Evolutionary conservation across 305 asterid species (phyloP), one percentile per base, ranked within the genome.

Genomic region (Plantago lanceolata): DNA sequence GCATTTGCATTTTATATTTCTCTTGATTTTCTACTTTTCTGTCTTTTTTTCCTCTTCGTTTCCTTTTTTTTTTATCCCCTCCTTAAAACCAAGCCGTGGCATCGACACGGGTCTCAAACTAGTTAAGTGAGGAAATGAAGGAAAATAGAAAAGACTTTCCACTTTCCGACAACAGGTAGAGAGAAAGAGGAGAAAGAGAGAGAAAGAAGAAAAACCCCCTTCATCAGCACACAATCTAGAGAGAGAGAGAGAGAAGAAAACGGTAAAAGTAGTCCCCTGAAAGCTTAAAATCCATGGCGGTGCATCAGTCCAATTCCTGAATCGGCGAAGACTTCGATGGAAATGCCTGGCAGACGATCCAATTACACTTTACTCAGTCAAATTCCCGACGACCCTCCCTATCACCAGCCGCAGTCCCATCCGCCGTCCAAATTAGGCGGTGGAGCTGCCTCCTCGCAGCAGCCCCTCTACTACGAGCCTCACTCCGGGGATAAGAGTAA

Each of bases 301-400:
- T 26, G 52, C 56, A 55, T 33, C 40, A 40, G 45, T 12, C 45
- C 45, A 40, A 3, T 40, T 40, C 57, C 45, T 76, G 75, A 78
- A 52, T 50, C 62, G 57, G 57, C 37, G 15, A 16, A 57, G 1
- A 33, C 5, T 33, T 72, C 78, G 64, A 88, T 92, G 91, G 96
- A 79, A 81, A 78, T 89, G 90, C 80, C 80, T 19, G 87, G 78
- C 21, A 75, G 90, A 60, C 88, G 97, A 76, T 84, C 95, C 52
- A 81, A 84, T 78, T 89, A 89, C 76, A 74, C 87, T 61, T 57
- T 84, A 35, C 64, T 89, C 59, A 82, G 78, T 72, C 92, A 87
- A 75, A 70, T 63, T 67, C 90, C 96, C 14, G 97, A 87, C 78
- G 97, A 85, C 14, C 65, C 76, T 55, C 53, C 57, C 53, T 58